Base-by-base conservation (phyloP, 164 flowering plant genomes). In the Dillenia turbinata region DNA sequence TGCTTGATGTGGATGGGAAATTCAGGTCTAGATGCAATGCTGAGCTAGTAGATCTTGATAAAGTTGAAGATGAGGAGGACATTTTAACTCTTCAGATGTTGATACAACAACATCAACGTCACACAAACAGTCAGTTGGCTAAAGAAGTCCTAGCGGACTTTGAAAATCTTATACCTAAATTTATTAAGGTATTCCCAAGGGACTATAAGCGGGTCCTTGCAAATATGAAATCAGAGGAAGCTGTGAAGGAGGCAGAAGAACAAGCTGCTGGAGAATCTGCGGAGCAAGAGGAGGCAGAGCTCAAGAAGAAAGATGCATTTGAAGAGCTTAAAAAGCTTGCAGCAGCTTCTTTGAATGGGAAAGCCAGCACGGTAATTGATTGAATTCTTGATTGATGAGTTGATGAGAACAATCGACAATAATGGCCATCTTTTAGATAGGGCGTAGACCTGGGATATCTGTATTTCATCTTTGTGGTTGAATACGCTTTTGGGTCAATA, bases 31-130 rank as follows among this genome's bases (percentile, higher is more conserved):
- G 88, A 44, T 95, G 99, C 83, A 95, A 95, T 69, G 66, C 57
- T 16, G 99, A 95, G 76, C 79, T 95, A 26, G 98, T 95, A 14
- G 99, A 95, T 85, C 96, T 95, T 67, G 99, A 95, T 66, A 87
- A 83, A 66, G 98, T 95, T 57, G 99, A 88, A 69, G 97, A 91
- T 22, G 92, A 83, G 44, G 98, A 88, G 43, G 99, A 95, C 75
- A 79, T 87, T 10, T 75, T 74, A 81, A 85, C 83, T 15, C 84
- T 95, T 8, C 82, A 72, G 69, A 92, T 90, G 95, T 82, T 95
- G 97, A 83, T 95, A 64, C 97, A 95, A 65, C 99, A 92, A 60
- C 99, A 95, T 77, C 97, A 88, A 69, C 90, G 97, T 9, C 84
- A 95, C 73, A 95, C 99, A 45, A 77, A 75, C 77, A 95, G 99